Evolutionary conservation across 176 grass and related monocot species (phyloP).

Genomic region (Ampelocalamus luodianensis): DNA sequence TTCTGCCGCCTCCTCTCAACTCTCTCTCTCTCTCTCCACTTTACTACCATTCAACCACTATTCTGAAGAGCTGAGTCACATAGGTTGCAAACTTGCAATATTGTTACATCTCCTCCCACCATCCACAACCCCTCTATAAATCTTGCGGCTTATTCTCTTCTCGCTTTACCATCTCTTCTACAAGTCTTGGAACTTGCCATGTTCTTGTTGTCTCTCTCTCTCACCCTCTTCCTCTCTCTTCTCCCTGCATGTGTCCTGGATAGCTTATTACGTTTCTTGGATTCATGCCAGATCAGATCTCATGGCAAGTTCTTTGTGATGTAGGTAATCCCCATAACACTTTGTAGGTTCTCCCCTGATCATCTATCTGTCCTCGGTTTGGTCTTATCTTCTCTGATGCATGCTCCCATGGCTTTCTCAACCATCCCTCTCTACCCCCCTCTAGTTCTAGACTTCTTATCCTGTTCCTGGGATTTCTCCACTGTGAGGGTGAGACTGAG

Average conservation of each 20-base stretch:
- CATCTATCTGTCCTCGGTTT: not conserved
- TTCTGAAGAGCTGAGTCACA: conserved; percentile 37
- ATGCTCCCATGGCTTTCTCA: not conserved
- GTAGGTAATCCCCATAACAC: not conserved
- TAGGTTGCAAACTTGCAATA: not conserved
- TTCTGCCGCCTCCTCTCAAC: not conserved
- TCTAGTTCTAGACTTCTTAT: not conserved
- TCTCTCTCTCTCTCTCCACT: conserved; percentile 41
- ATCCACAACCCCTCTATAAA: conserved; percentile 50
- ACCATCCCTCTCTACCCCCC: not conserved
- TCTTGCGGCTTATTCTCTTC: conserved; percentile 6
- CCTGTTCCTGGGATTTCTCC: not conserved
- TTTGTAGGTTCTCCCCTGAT: not conserved
- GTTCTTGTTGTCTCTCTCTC: not conserved
- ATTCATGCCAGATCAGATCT: not conserved
- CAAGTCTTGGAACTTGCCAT: not conserved
- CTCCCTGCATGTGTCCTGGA: not conserved
- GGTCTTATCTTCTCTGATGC: not conserved
- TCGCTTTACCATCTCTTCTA: not conserved
- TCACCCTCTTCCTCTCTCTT: not conserved
- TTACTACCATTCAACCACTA: conserved; percentile 54
- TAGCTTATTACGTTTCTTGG: not conserved
- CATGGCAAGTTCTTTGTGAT: not conserved
- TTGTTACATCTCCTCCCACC: conserved; percentile 24
- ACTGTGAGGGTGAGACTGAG: not conserved